Base-by-base conservation (phyloP, 192 early-diverging fungal species). In the Gonapodya prolifera region DNA sequence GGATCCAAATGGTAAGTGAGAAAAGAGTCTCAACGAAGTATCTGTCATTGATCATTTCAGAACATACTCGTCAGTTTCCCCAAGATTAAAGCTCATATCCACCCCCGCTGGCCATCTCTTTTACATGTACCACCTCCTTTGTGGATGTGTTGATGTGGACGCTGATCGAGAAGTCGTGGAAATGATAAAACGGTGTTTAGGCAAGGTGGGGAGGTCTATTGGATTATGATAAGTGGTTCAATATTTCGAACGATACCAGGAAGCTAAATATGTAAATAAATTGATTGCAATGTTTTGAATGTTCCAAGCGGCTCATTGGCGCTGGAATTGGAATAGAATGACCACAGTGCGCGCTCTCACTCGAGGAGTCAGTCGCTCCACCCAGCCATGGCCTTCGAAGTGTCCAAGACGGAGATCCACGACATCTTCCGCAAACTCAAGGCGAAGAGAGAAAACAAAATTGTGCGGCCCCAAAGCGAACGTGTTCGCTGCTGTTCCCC, bases 341-440 rank as follows among this genome's bases (percentile, higher is more conserved):
- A n/a, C n/a, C n/a, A n/a, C n/a, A n/a, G n/a, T n/a, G n/a, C n/a
- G n/a, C n/a, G n/a, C n/a, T n/a, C n/a, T n/a, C n/a, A n/a, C n/a
- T n/a, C n/a, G n/a, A n/a, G n/a, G n/a, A n/a, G n/a, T n/a, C n/a
- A n/a, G n/a, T n/a, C n/a, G n/a, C n/a, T n/a, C n/a, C n/a, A n/a
- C n/a, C n/a, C n/a, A n/a, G n/a, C n/a, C n/a, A n/a, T n/a, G n/a
- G 45, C 45, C 8, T 61, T 61, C 35, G 83, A 83, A 61, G 75
- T 85, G 8, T 35, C 86, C 1, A 92, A 91, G 74, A 78, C 78
- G 28, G 87, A 92, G 69, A 89, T 89, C 28, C 73, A 83, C 33
- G 86, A 89, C 35, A 81, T 91, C 18, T 92, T 92, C 83, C 87
- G 87, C 75, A 87, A 91, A 78, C 83, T 93, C 29, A 89, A 88